Evolutionary conservation across 257 asterid species (phyloP).

Genomic region (Solanum paucissectum): DNA sequence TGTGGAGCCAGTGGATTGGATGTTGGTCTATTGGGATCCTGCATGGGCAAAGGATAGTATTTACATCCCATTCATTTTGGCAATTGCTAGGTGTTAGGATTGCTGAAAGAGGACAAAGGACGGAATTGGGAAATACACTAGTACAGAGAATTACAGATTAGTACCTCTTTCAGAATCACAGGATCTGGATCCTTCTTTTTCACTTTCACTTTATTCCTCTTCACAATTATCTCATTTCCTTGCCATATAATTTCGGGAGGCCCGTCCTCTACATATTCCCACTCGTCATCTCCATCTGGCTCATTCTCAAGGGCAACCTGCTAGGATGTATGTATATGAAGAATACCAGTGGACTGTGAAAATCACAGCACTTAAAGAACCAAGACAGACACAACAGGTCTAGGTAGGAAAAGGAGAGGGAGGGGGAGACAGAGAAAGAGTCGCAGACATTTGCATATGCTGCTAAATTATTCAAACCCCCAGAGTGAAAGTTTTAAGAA

Average conservation of each 20-base stretch:
- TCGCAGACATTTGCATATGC: neutral
- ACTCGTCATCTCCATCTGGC: slow-evolving; percentile 44
- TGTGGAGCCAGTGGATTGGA: slow-evolving; percentile 97
- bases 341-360: neutral
- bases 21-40: slow-evolving; percentile 80
- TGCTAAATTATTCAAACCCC: neutral
- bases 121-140: neutral
- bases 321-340: neutral
- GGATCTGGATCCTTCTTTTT: slow-evolving; percentile 44
- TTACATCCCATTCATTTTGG: neutral
- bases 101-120: neutral
- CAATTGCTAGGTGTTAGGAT: neutral
- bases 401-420: neutral
- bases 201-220: slow-evolving; percentile 73
- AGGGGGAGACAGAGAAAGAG: neutral
- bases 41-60: slow-evolving; percentile 9
- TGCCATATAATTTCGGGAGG: slow-evolving; percentile 97
- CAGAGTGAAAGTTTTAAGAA: neutral
- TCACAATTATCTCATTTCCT: slow-evolving; percentile 94
- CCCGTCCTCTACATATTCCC: slow-evolving; percentile 95
- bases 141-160: neutral
- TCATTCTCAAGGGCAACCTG: slow-evolving; percentile 45
- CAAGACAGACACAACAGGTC: neutral
- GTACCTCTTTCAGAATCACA: slow-evolving; percentile 41
- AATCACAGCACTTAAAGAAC: neutral